phyloP scores from a whole-genome alignment of 352 stramenopile species.

The Blastocystis sp. region DNA sequence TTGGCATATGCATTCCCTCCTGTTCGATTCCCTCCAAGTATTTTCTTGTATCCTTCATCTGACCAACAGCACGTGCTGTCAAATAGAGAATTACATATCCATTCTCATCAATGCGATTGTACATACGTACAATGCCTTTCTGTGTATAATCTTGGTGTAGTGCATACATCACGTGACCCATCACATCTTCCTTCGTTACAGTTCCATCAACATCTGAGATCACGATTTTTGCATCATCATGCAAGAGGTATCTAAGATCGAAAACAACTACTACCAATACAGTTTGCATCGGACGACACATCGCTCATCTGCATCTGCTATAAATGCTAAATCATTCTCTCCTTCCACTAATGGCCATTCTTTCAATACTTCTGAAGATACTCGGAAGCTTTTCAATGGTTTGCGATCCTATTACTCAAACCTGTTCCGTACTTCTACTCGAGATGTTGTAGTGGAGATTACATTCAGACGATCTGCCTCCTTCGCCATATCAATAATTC shows the following conservation, averaged over 20 bases:
- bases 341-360: slow-evolving; percentile 22
- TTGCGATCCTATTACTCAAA: slow-evolving; percentile 19
- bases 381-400: slow-evolving; percentile 53
- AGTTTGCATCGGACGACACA: slow-evolving; percentile 22
- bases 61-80: slow-evolving; percentile 58
- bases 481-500: slow-evolving; percentile 38
- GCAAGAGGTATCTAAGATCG: not conserved
- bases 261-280: not conserved
- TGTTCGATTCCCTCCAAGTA: slow-evolving; percentile 63
- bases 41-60: slow-evolving; percentile 66
- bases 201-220: slow-evolving; percentile 66
- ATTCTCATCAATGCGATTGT: slow-evolving; percentile 4
- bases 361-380: slow-evolving; percentile 35
- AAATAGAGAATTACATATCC: slow-evolving; percentile 63
- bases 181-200: slow-evolving; percentile 63
- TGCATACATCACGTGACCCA: slow-evolving; percentile 67
- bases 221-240: slow-evolving; percentile 21
- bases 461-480: slow-evolving; percentile 48
- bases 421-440: not conserved
- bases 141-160: slow-evolving; percentile 64
- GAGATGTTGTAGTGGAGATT: not conserved
- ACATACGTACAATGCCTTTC: slow-evolving; percentile 58
- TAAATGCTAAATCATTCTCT: slow-evolving; percentile 40
- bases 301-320: not conserved
- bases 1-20: slow-evolving; percentile 50